phyloP scores from a whole-genome alignment of 306 rosid species.

The Purshia tridentata region DNA sequence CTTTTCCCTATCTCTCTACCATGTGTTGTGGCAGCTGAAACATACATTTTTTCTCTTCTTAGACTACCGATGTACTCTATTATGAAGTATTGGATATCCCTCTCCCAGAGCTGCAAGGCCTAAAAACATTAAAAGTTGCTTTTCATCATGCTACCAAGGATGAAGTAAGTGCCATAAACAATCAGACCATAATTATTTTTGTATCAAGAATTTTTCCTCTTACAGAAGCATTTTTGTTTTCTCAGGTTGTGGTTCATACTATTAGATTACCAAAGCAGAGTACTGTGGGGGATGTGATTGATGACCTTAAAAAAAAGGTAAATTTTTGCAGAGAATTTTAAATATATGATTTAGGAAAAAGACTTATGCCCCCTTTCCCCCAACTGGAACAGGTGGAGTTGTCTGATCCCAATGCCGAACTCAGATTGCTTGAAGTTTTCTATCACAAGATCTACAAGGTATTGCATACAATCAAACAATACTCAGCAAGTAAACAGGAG shows the following conservation, averaged over 20 bases:
- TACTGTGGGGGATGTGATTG: conserved; percentile 63
- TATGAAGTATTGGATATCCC: conserved; percentile 75
- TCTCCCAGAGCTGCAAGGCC: conserved; percentile 73
- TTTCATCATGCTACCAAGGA: conserved; percentile 68
- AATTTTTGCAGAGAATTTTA: background rate
- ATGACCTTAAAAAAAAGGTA: conserved; percentile 63
- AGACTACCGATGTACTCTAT: conserved; percentile 68
- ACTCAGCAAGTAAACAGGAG: too few species aligned
- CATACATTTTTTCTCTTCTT: background rate
- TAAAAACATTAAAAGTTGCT: conserved; percentile 67
- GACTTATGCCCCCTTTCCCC: background rate
- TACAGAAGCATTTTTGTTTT: conserved; percentile 3
- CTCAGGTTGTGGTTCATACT: conserved; percentile 61
- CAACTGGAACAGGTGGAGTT: conserved; percentile 65
- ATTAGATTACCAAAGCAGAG: conserved; percentile 70
- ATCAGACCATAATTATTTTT: background rate
- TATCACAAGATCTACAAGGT: conserved; percentile 91
- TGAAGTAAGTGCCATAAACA: conserved; percentile 47
- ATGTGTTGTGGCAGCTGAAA: conserved; percentile 11
- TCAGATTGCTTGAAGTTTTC: conserved; percentile 83
- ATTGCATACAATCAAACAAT: background rate
- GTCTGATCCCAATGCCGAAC: conserved; percentile 72
- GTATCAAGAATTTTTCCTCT: background rate
- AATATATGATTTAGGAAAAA: background rate
- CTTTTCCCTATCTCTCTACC: too few species aligned